A percentile compares a stretch with the other conserved stretches of the same genome.
These are phyloP conservation scores for Tetragonia tetragonoides DNA, from an alignment of 148 eudicot species.

Conservation along the genomic window DNA sequence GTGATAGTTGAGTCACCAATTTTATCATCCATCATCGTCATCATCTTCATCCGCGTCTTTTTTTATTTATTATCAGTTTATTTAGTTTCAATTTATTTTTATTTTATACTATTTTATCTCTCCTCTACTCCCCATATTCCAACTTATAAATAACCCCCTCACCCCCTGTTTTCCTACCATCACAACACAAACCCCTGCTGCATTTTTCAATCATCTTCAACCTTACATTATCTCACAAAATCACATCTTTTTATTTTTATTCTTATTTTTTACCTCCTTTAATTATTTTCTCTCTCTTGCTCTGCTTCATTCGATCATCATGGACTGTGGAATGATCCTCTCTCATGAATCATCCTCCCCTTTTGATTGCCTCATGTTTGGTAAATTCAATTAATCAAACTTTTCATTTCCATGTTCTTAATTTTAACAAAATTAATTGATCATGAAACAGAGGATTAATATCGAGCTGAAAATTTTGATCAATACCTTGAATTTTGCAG, in stretches of 20 bases:
- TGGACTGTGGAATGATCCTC: conserved; percentile 43
- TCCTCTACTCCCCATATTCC: not conserved
- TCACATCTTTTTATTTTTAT: not conserved
- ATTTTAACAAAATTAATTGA: too few relatives aligned
- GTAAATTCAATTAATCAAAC: conserved; percentile 16
- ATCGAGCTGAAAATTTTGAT: not conserved
- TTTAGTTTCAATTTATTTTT: not conserved
- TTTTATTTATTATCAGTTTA: not conserved
- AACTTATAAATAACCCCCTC: conserved; percentile 26
- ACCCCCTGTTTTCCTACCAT: not conserved
- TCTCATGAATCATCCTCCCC: conserved; percentile 48
- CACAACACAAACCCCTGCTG: not conserved
- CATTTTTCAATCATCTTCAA: not conserved
- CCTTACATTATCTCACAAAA: not conserved
- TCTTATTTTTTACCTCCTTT: not conserved
- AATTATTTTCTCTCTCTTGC: not conserved
- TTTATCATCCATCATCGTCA: conserved; percentile 3
- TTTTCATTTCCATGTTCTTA: not conserved
- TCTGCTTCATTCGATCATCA: conserved; percentile 11
- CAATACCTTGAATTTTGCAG: conserved; percentile 30
- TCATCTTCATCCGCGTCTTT: conserved; percentile 6
- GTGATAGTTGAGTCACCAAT: conserved; percentile 29
- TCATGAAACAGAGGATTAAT: too few relatives aligned
- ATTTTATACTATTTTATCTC: not conserved
- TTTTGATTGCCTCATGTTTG: conserved; percentile 59